These are phyloP conservation scores for Ophiobolus disseminans DNA, from an alignment of 2,329 filamentous ascomycete species.

Conservation along the genomic window DNA sequence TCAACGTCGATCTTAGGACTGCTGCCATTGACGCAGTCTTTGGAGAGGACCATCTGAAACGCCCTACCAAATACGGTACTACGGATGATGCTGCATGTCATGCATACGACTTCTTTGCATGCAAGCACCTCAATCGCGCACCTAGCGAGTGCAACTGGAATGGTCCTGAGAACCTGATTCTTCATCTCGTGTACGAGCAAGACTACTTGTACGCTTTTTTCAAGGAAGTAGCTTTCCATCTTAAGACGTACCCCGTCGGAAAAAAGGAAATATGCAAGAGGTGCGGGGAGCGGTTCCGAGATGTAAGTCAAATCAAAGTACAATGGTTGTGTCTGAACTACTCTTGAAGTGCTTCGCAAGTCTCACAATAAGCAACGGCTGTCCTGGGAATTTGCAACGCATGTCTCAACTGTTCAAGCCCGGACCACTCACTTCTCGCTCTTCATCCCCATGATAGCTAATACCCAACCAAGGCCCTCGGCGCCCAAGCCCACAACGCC, in stretches of 20 bases:
- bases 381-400: too few species aligned
- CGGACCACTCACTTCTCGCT: too few species aligned
- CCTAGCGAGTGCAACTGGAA: not conserved
- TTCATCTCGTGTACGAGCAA: not conserved
- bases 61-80: not conserved
- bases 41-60: not conserved
- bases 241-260: not conserved
- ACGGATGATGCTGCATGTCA: not conserved
- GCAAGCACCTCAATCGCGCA: not conserved
- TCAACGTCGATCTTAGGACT: not conserved
- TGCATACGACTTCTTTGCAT: not conserved
- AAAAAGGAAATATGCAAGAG: constrained; percentile 1
- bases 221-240: not conserved
- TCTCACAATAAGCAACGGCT: too few species aligned
- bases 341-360: too few species aligned
- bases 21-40: not conserved
- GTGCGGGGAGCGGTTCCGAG: constrained; percentile 1
- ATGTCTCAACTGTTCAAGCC: too few species aligned
- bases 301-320: too few species aligned
- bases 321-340: too few species aligned
- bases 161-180: constrained; percentile 1
- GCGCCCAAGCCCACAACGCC: not conserved
- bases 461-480: not conserved
- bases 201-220: not conserved
- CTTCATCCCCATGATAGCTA: too few species aligned